phyloP scores from a whole-genome alignment of 2,329 filamentous ascomycete genomes.

The Bipolaris zeicola region DNA sequence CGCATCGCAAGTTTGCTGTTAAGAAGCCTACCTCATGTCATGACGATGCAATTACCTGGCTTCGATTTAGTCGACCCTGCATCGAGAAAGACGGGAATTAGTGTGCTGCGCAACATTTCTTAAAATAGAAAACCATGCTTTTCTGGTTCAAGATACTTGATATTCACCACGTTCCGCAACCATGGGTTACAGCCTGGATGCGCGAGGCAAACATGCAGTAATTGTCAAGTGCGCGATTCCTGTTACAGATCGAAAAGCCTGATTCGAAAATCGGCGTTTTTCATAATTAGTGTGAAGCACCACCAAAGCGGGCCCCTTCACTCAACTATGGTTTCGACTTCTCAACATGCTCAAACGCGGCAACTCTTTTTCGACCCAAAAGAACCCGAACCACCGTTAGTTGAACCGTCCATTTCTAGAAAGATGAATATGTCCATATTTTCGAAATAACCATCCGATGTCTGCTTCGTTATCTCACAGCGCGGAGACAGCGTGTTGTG shows the following conservation, averaged over 20 bases:
- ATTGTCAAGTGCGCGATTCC: not conserved
- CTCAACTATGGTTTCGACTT: not conserved
- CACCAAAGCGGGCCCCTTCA: not conserved
- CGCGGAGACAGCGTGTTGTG: not conserved
- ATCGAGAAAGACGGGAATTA: not conserved
- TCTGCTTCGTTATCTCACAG: not conserved
- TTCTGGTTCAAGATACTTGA: not conserved
- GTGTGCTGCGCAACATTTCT: not conserved
- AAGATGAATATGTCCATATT: not conserved
- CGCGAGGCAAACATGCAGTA: not conserved
- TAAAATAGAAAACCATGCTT: not conserved
- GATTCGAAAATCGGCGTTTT: not conserved
- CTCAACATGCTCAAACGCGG: not conserved
- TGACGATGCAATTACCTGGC: slow-evolving; percentile 22
- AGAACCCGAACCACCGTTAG: not conserved
- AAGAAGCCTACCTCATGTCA: slow-evolving; percentile 17
- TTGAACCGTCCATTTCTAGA: not conserved
- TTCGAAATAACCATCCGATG: not conserved
- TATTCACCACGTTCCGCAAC: not conserved
- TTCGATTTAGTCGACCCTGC: slow-evolving; percentile 23
- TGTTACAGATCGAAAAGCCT: not conserved
- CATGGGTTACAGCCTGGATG: not conserved
- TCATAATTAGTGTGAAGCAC: not conserved
- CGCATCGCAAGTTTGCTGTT: slow-evolving; percentile 19
- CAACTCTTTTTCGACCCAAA: not conserved